Percentiles rank a stretch among this genome's conserved stretches.
phyloP scores from a whole-genome alignment of 352 stramenopile species.

The Phytophthora tubulina region DNA sequence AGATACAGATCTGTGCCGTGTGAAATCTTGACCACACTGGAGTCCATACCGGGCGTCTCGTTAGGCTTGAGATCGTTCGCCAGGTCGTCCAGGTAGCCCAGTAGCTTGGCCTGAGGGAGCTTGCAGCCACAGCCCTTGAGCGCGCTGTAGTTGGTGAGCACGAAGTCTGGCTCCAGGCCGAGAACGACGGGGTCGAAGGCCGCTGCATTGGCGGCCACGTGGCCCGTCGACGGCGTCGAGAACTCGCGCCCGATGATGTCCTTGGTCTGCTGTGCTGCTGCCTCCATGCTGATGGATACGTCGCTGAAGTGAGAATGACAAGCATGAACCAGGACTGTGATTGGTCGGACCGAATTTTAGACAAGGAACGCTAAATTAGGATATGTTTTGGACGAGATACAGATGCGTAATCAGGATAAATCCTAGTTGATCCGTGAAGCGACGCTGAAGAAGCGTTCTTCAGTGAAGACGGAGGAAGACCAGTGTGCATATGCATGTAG shows the following conservation, averaged over 20 bases:
- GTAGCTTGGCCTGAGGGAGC: slow-evolving; percentile 93
- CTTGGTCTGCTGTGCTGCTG: slow-evolving; percentile 61
- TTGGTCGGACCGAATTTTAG: not conserved
- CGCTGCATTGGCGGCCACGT: slow-evolving; percentile 2
- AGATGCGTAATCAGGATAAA: too few species aligned
- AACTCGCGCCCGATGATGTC: slow-evolving; percentile 76
- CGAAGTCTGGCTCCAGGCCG: slow-evolving; percentile 80
- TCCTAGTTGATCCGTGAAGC: too few species aligned
- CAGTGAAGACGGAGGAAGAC: not conserved
- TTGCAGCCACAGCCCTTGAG: slow-evolving; percentile 98
- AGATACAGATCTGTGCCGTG: slow-evolving; percentile 86
- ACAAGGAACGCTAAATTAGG: too few species aligned
- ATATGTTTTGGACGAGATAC: too few species aligned
- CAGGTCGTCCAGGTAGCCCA: slow-evolving; percentile 92
- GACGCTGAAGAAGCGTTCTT: too few species aligned
- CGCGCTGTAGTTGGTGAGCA: slow-evolving; percentile 84
- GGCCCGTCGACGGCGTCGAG: slow-evolving; percentile 3
- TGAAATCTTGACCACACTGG: slow-evolving; percentile 91
- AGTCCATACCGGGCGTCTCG: slow-evolving; percentile 91
- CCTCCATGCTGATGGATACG: slow-evolving; percentile 53
- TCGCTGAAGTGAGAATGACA: slow-evolving; percentile 19
- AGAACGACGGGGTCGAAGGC: slow-evolving; percentile 69
- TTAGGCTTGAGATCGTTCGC: slow-evolving; percentile 94
- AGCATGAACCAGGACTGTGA: not conserved
- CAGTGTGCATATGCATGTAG: not conserved